Percentiles rank a stretch among this genome's conserved stretches.
phyloP scores from a whole-genome alignment of 176 grass and related monocot genomes.

The Triticum timopheevii region DNA sequence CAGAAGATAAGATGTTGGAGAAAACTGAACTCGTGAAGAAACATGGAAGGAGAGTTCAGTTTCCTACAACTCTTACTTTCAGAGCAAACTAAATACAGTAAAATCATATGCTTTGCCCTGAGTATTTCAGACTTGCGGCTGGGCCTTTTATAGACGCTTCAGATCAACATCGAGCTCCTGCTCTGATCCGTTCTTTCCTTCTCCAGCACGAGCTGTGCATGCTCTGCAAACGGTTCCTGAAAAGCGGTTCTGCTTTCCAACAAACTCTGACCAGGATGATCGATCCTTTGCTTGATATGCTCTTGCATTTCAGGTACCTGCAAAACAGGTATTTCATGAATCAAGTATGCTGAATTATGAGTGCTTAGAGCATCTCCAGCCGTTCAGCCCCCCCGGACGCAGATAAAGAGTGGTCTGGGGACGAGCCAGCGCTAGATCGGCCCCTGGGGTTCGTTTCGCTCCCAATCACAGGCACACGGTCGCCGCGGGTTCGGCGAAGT shows the following conservation, averaged over 20 bases:
- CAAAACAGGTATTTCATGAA: not conserved
- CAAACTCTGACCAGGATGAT: constrained; percentile 35
- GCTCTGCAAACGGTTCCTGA: not conserved
- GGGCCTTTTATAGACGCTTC: constrained; percentile 35
- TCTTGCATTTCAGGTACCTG: constrained; percentile 17
- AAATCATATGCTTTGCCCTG: not conserved
- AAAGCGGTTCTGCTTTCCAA: constrained; percentile 19
- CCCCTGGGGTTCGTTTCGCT: too few species aligned
- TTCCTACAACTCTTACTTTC: constrained; percentile 56
- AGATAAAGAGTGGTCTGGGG: too few species aligned
- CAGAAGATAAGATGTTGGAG: constrained; percentile 48
- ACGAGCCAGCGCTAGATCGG: too few species aligned
- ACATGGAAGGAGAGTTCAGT: constrained; percentile 37
- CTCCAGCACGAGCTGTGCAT: constrained; percentile 26
- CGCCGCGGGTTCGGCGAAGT: too few species aligned
- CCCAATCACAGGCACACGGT: too few species aligned
- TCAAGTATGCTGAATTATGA: not conserved
- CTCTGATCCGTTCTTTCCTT: not conserved
- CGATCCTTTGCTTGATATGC: not conserved
- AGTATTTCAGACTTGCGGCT: not conserved
- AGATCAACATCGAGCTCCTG: not conserved
- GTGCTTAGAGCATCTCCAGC: too few species aligned
- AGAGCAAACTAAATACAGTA: not conserved
- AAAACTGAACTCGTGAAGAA: constrained; percentile 40
- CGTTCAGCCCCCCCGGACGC: too few species aligned